phyloP scores from a whole-genome alignment of 768 basidiomycete species.

The Cytidiella melzeri region DNA sequence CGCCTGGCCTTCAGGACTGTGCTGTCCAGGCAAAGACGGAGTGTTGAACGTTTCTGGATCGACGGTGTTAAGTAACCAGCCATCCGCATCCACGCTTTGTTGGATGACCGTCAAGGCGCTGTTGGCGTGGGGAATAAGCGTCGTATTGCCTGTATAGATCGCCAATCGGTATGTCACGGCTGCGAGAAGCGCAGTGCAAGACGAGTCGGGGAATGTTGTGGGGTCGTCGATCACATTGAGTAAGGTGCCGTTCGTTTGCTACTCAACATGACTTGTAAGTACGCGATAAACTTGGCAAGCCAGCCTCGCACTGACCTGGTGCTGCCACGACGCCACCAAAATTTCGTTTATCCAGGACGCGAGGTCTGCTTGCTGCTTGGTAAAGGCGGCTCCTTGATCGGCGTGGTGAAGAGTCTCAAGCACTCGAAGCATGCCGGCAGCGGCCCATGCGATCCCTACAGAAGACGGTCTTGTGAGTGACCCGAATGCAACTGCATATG shows the following conservation, averaged over 20 bases:
- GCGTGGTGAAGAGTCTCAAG: conserved; percentile 46
- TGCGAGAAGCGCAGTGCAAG: conserved; percentile 53
- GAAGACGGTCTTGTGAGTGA: neutral
- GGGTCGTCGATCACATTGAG: conserved; percentile 47
- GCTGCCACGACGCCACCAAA: conserved; percentile 34
- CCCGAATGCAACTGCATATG: no score
- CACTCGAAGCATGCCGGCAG: conserved; percentile 60
- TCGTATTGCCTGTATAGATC: conserved; percentile 30
- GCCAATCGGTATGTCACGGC: conserved; percentile 52
- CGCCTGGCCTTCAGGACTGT: conserved; percentile 55
- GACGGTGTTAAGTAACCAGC: conserved; percentile 41
- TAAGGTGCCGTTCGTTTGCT: conserved; percentile 41
- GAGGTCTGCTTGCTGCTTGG: conserved; percentile 37
- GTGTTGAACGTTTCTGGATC: conserved; percentile 46
- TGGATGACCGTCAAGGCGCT: conserved; percentile 33
- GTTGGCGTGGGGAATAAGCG: conserved; percentile 35
- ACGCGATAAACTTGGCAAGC: neutral
- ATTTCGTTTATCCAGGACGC: conserved; percentile 52
- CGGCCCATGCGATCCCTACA: conserved; percentile 64
- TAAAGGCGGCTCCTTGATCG: conserved; percentile 30
- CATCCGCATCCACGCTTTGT: conserved; percentile 32
- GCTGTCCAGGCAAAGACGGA: conserved; percentile 27
- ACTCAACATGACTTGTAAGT: neutral
- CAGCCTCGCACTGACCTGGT: conserved; percentile 31
- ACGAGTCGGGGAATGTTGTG: conserved; percentile 46